Percentiles rank a stretch among this genome's conserved stretches.
Evolutionary conservation across 164 flowering plant genomes (phyloP).

Genomic region (Magnolia kwangsiensis): DNA sequence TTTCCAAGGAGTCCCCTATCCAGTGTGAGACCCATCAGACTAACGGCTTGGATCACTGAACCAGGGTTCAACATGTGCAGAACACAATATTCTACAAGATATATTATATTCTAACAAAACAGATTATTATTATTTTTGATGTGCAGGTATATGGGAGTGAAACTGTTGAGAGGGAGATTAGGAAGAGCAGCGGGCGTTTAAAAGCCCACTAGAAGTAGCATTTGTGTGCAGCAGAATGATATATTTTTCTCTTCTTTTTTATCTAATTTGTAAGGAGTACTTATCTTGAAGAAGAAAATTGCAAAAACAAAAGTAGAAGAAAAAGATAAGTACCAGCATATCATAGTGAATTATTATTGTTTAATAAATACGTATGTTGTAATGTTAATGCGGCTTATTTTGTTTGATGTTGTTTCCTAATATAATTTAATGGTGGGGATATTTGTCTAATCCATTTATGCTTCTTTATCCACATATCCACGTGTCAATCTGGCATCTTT

Average conservation of each 20-base stretch:
- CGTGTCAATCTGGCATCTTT: no score
- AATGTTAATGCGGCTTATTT: background rate
- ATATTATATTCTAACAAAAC: background rate
- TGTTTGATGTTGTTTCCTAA: background rate
- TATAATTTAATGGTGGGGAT: background rate
- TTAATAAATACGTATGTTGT: background rate
- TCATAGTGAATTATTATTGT: background rate
- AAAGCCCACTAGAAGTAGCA: background rate
- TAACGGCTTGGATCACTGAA: no score
- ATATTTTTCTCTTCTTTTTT: background rate
- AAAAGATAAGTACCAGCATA: background rate
- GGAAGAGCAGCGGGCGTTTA: conserved; percentile 58
- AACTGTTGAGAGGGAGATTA: conserved; percentile 64
- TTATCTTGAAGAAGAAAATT: background rate
- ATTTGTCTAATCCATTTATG: no score
- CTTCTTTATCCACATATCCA: no score
- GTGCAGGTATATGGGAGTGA: conserved; percentile 92
- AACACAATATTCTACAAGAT: no score
- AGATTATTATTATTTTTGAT: background rate
- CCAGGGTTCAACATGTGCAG: no score
- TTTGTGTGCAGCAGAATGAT: background rate
- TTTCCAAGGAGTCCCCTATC: no score
- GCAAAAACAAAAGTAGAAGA: background rate
- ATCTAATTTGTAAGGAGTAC: background rate
- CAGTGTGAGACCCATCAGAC: no score